These are phyloP conservation scores for Hirsutella rhossiliensis DNA, from an alignment of 2,329 filamentous ascomycete species.

Conservation along the genomic window DNA sequence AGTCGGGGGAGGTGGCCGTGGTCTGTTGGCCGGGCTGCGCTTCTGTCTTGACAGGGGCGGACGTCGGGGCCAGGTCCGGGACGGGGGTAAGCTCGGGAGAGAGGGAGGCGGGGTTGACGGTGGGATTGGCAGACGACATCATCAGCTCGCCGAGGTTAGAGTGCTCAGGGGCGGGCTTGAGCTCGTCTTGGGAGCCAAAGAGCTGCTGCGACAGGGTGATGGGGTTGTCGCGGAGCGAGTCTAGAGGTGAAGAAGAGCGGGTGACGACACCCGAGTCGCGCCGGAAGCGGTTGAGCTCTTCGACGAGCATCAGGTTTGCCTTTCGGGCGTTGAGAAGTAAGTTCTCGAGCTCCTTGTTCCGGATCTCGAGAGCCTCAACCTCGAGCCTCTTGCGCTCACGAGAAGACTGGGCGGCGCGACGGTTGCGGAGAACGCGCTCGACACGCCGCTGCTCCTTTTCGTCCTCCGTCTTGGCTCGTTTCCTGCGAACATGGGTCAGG, in stretches of 20 bases:
- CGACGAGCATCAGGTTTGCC: conserved; percentile 33
- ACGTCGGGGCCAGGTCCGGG: conserved; percentile 21
- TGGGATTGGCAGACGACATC: conserved; percentile 27
- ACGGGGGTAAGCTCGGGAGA: conserved; percentile 45
- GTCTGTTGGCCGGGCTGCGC: conserved; percentile 13
- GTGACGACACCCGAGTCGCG: conserved; percentile 28
- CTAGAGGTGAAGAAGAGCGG: conserved; percentile 27
- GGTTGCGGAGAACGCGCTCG: conserved; percentile 92
- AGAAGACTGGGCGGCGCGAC: conserved; percentile 91
- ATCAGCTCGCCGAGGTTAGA: conserved; percentile 29
- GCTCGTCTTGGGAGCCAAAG: conserved; percentile 36
- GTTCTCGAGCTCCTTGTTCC: conserved; percentile 59
- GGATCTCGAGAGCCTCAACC: conserved; percentile 72
- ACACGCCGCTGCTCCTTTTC: conserved; percentile 98
- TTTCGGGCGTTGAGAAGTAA: conserved; percentile 49
- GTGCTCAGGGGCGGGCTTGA: conserved; percentile 15
- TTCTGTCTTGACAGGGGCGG: conserved; percentile 6
- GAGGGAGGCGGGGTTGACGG: conserved; percentile 49
- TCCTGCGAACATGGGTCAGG: conserved; percentile 34
- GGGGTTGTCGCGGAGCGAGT: conserved; percentile 30
- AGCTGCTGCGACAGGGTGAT: conserved; percentile 48
- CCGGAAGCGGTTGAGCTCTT: conserved; percentile 37
- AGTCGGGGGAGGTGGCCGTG: conserved; percentile 53
- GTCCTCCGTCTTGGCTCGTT: conserved; percentile 96
- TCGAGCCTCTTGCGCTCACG: conserved; percentile 82